These are phyloP conservation scores for Hippophae tibetana DNA, from an alignment of 306 rosid species.

Conservation along the genomic window DNA sequence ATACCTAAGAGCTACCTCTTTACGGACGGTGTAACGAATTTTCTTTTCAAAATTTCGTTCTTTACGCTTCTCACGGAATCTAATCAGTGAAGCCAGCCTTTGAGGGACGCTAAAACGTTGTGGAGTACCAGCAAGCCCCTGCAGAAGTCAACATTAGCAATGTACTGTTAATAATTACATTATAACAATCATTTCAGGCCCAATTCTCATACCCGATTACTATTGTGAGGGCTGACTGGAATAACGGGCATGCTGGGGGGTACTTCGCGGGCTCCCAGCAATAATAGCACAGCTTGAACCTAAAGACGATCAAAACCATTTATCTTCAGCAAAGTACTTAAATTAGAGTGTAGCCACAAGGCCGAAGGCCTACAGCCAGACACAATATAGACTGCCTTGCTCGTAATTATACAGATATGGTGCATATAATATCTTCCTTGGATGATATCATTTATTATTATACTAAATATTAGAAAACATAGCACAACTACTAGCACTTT, in stretches of 20 bases:
- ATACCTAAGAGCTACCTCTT: constrained; percentile 76
- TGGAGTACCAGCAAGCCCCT: constrained; percentile 49
- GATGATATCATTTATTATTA: no score
- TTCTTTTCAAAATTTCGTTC: constrained; percentile 75
- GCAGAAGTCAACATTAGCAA: constrained; percentile 38
- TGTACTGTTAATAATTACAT: constrained; percentile 24
- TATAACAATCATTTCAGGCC: constrained; percentile 19
- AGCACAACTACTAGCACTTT: no score
- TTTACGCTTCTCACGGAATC: constrained; percentile 77
- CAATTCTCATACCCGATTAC: constrained; percentile 40
- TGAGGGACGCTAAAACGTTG: constrained; percentile 54
- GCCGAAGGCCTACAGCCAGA: no score
- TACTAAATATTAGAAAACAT: no score
- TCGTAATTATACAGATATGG: no score
- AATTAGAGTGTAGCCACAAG: no score
- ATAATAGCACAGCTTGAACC: constrained; percentile 71
- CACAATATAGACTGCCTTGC: no score
- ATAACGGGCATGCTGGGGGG: constrained; percentile 36
- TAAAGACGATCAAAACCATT: constrained; percentile 25
- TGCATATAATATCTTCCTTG: no score
- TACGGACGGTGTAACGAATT: constrained; percentile 70
- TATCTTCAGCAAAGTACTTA: constrained; percentile 4
- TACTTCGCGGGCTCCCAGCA: constrained; percentile 61
- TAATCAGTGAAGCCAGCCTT: constrained; percentile 62
- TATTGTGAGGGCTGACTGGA: constrained; percentile 31